Evolutionary conservation across 2,329 filamentous ascomycete genomes (phyloP).

Genomic region (Ophiostoma novo-ulmi): DNA sequence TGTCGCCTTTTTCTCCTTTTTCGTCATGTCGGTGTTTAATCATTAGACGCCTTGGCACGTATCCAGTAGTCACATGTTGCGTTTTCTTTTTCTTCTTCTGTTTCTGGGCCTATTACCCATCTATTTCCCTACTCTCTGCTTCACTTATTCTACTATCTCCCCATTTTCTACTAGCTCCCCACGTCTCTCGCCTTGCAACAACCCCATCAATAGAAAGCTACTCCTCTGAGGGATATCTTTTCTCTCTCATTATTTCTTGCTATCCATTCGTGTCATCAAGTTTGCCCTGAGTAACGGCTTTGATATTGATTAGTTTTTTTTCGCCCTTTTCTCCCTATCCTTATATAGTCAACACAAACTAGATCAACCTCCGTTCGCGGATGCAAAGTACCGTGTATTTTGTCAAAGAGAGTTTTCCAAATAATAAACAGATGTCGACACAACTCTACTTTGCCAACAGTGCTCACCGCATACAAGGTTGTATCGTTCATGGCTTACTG

Average conservation of each 20-base stretch:
- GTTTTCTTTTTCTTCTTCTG: neutral
- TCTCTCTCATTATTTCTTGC: neutral
- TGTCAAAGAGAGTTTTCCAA: neutral
- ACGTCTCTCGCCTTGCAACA: neutral
- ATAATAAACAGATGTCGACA: neutral
- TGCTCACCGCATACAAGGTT: slow-evolving; percentile 1
- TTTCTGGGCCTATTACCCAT: neutral
- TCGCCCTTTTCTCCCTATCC: neutral
- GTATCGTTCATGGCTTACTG: neutral
- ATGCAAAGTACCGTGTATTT: neutral
- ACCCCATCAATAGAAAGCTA: neutral
- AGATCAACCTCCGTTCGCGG: neutral
- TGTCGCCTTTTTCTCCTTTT: neutral
- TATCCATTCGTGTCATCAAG: neutral
- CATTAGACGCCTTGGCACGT: neutral
- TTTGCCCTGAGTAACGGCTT: neutral
- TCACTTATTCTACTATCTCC: neutral
- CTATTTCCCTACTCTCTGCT: neutral
- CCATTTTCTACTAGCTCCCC: slow-evolving; percentile 8
- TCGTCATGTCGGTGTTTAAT: neutral
- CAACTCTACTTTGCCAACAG: neutral
- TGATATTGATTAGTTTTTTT: neutral
- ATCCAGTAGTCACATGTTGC: slow-evolving; percentile 5
- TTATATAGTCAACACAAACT: neutral
- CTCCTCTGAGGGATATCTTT: neutral